Evolutionary conservation across 2,329 filamentous ascomycete species (phyloP).

Genomic region (Elsinoe arachidis): DNA sequence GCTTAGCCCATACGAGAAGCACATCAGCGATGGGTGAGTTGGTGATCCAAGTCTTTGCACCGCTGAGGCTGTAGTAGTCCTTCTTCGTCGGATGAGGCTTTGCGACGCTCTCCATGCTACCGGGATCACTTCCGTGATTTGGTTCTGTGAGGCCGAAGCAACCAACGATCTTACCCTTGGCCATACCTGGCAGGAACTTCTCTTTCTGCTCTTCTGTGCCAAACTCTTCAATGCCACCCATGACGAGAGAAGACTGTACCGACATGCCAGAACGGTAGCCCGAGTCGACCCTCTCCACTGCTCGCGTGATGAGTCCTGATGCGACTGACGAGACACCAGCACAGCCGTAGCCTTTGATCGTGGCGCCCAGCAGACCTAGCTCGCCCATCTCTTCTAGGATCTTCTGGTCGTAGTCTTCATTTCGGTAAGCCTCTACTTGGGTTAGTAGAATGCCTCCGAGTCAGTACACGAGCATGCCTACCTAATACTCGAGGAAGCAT

Average conservation of each 20-base stretch:
- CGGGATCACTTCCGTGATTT: conserved; percentile 86
- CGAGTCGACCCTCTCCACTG: conserved; percentile 83
- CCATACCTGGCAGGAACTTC: conserved; percentile 69
- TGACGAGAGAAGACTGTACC: conserved; percentile 84
- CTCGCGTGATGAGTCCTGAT: conserved; percentile 80
- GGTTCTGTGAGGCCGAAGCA: conserved; percentile 88
- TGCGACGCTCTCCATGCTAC: conserved; percentile 82
- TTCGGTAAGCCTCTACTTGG: conserved; percentile 65
- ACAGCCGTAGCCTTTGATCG: conserved; percentile 79
- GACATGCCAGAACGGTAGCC: conserved; percentile 91
- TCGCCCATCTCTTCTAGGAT: conserved; percentile 91
- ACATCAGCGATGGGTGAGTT: conserved; percentile 86
- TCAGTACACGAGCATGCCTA: conserved; percentile 33
- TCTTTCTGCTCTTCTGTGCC: conserved; percentile 83
- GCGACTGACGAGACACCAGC: conserved; percentile 82
- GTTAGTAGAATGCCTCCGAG: conserved; percentile 13
- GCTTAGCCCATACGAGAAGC: conserved; percentile 83
- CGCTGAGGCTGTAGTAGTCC: conserved; percentile 69
- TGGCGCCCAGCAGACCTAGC: conserved; percentile 77
- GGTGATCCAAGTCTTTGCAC: conserved; percentile 91
- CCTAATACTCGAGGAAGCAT: conserved; percentile 78
- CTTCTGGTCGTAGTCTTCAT: conserved; percentile 76
- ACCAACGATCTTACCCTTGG: conserved; percentile 71
- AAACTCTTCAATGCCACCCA: conserved; percentile 86
- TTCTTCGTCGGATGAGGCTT: conserved; percentile 75